Evolutionary conservation across 1,284 basidiomycete genomes (phyloP).

Genomic region (Termitomyces sp.): DNA sequence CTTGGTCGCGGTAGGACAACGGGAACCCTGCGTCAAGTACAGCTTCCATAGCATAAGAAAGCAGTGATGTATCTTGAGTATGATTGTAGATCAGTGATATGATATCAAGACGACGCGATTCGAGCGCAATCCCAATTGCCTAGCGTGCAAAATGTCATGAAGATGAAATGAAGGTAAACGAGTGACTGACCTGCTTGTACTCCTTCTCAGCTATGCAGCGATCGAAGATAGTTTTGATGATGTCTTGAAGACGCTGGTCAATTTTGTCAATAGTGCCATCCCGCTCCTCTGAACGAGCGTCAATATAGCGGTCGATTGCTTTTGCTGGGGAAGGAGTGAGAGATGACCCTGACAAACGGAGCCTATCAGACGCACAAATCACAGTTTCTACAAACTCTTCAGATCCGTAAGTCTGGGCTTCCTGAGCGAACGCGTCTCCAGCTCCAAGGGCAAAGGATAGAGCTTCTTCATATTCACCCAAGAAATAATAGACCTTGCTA

Average conservation of each 20-base stretch:
- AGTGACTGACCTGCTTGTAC: slow-evolving; percentile 72
- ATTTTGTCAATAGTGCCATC: slow-evolving; percentile 50
- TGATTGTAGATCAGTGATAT: slow-evolving; percentile 71
- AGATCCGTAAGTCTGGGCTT: slow-evolving; percentile 54
- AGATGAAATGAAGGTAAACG: slow-evolving; percentile 10
- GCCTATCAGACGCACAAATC: slow-evolving; percentile 60
- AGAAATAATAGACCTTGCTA: slow-evolving; percentile 95
- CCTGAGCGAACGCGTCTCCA: slow-evolving; percentile 79
- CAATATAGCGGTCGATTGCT: slow-evolving; percentile 90
- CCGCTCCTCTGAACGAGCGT: slow-evolving; percentile 51
- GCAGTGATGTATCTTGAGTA: slow-evolving; percentile 69
- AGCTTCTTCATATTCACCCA: slow-evolving; percentile 91
- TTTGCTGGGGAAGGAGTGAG: slow-evolving; percentile 54
- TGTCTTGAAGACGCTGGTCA: slow-evolving; percentile 72
- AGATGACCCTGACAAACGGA: slow-evolving; percentile 1
- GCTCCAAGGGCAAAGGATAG: slow-evolving; percentile 89
- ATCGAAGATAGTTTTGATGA: slow-evolving; percentile 85
- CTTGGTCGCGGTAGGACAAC: slow-evolving; percentile 77
- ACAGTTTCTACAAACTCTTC: slow-evolving; percentile 93
- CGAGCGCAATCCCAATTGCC: slow-evolving; percentile 92
- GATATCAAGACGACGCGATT: slow-evolving; percentile 82
- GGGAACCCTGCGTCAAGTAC: slow-evolving; percentile 81
- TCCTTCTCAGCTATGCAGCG: slow-evolving; percentile 84
- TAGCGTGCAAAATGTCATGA: slow-evolving; percentile 27
- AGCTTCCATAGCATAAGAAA: slow-evolving; percentile 89